Conservation (phyloP, 2,329 filamentous ascomycete species). For the Claviceps sp. region DNA sequence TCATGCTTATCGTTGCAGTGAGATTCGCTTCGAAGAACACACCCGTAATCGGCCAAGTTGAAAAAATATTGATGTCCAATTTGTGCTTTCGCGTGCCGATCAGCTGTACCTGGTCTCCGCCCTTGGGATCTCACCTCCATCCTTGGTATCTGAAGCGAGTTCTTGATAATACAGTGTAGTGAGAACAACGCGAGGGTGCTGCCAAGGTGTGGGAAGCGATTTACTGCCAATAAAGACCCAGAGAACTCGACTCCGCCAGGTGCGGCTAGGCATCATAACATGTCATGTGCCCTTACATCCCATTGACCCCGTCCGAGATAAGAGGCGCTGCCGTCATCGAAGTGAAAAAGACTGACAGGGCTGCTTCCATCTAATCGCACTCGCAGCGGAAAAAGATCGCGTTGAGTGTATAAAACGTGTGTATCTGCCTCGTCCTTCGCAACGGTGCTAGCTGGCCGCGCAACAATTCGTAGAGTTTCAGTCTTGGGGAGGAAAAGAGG, state of each 20-base stretch:
- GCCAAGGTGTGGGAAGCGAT: slow-evolving; percentile 1
- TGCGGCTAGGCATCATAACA: background rate
- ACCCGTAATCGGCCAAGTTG: background rate
- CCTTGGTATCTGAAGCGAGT: background rate
- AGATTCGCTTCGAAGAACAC: background rate
- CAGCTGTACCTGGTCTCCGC: background rate
- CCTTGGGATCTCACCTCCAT: background rate
- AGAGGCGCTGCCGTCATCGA: background rate
- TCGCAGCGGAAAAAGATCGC: background rate
- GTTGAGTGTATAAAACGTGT: background rate
- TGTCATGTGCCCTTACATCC: background rate
- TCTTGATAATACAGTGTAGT: background rate
- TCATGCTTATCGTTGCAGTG: background rate
- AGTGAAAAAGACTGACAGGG: background rate
- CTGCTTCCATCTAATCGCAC: background rate
- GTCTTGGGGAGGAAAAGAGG: background rate
- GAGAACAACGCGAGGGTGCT: background rate
- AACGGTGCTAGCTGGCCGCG: background rate
- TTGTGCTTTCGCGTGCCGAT: background rate
- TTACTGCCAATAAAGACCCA: slow-evolving; percentile 3
- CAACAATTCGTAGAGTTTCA: background rate
- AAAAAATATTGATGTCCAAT: background rate
- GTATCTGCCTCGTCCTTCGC: too few species aligned
- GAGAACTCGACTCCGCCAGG: slow-evolving; percentile 3
- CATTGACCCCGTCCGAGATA: slow-evolving; percentile 1